Evolutionary conservation across 2,329 filamentous ascomycete genomes (phyloP), one percentile per base, ranked within the genome.

Genomic region (Neonectria neomacrospora): DNA sequence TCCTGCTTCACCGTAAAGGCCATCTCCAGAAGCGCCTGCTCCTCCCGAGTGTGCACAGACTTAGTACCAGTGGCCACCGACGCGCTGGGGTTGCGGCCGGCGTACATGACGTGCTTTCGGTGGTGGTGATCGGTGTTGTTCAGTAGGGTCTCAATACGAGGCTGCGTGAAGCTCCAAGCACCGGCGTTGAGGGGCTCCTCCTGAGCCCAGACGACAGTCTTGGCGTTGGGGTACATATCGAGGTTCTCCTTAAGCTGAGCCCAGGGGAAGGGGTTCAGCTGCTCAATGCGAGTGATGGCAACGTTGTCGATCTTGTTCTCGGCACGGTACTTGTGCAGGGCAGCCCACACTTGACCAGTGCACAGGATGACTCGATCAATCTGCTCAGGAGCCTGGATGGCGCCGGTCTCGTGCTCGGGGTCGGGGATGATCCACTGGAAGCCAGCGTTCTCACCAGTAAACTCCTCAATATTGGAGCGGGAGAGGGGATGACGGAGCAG

Each of bases 251-350:
- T 93, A 58, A 99, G 88, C 81, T 96, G 94, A 74, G 94, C 90
- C 95, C 96, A 99, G 54, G 96, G 96, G 92, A 99, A 99, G 75
- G 96, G 96, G 84, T 99, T 94, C 65, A 99, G 88, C 83, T 99
- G 96, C 84, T 99, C 96, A 71, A 99, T 89, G 77, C 96, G 94
- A 22, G 94, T 97, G 78, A 99, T 91, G 75, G 95, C 96, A 20
- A 95, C 92, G 77, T 97, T 91, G 80, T 94, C 93, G 77, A 97
- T 88, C 69, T 91, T 90, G 78, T 96, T 91, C 67, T 93, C 87
- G 73, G 91, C 88, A 73, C 96, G 94, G 86, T 97, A 89, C 85
- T 98, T 98, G 82, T 91, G 85, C 47, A 99, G 88, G 23, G 94
- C 90, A 54, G 91, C 90, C 81, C 94, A 99, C 62, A 98, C 95